Evolutionary conservation across 2,329 filamentous ascomycete species (phyloP), one percentile per base, ranked within the genome.

Genomic region (Fusarium multiceps): DNA sequence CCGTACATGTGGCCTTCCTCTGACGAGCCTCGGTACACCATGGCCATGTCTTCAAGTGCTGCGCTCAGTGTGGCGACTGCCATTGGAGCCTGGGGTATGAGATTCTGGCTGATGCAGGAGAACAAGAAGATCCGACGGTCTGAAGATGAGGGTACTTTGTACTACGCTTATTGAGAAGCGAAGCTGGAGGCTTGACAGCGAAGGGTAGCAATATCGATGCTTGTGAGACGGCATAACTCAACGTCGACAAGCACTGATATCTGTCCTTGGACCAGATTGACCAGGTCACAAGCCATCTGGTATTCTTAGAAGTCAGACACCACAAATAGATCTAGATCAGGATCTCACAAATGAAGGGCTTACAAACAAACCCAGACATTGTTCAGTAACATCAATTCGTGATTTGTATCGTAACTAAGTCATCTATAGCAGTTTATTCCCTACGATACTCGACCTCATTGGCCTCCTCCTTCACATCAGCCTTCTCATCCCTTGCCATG

Each of bases 31-130:
- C 68, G 68, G 0, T 71, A 71, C 37, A 48, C 58, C 1, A 65
- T 62, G 55, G 69, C 69, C 18, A 72, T 74, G 71, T 60, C 62
- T 0, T 66, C 67, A 0, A 72, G 69, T 16, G 67, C 61, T n/a
- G 71, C 56, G 0, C 66, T 78, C 43, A 76, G 72, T 51, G 75
- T 78, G 6, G 74, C 79, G 1, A 80, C 80, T 4, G 79, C 78
- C 7, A 71, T 78, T 8, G 73, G 75, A 37, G 81, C 81, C 9
- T 83, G 81, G 82, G 55, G 77, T 3, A 78, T 81, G 72, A 76
- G 73, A 54, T 49, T 74, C 3, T 76, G 78, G 65, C 64, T 83
- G 34, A 75, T 75, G 48, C 74, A 75, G 43, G 73, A 75, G 37
- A 83, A 83, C 50, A 76, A 73, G 51, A 80, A 79, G 72, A 71